phyloP scores from a whole-genome alignment of 257 asterid species.

The Nicotiana sylvestris region DNA sequence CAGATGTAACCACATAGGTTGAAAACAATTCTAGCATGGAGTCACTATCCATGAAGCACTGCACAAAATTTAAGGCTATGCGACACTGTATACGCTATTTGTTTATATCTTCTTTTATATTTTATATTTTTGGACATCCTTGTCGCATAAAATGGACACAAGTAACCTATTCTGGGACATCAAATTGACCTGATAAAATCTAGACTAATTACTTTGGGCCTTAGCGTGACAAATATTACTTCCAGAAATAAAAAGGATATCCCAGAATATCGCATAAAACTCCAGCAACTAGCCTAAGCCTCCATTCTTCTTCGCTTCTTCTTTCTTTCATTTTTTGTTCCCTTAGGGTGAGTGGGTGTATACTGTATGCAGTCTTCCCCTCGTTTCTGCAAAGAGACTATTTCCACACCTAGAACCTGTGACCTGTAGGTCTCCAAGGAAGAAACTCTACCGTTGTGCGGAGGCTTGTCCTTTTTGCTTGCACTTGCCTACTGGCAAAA shows the following conservation, averaged over 20 bases:
- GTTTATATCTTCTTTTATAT: background rate
- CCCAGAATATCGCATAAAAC: background rate
- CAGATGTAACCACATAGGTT: background rate
- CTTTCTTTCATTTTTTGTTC: background rate
- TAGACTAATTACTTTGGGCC: background rate
- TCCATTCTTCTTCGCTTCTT: background rate
- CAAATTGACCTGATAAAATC: background rate
- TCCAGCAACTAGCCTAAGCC: background rate
- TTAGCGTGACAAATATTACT: background rate
- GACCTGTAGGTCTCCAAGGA: background rate
- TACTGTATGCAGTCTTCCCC: background rate
- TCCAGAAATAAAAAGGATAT: background rate
- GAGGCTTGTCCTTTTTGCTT: background rate
- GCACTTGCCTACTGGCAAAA: background rate
- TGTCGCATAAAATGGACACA: background rate
- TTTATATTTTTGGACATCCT: background rate
- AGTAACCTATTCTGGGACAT: background rate
- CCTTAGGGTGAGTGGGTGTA: background rate
- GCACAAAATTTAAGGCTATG: background rate
- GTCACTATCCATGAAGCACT: background rate
- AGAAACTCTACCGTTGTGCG: background rate
- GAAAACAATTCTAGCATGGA: background rate
- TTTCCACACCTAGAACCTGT: conserved; percentile 1
- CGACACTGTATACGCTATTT: background rate
- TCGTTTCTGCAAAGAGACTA: background rate